A percentile compares a stretch with the other conserved stretches of the same genome.
Conservation (phyloP, 2,329 filamentous ascomycete genomes). For the Capronia coronata region DNA sequence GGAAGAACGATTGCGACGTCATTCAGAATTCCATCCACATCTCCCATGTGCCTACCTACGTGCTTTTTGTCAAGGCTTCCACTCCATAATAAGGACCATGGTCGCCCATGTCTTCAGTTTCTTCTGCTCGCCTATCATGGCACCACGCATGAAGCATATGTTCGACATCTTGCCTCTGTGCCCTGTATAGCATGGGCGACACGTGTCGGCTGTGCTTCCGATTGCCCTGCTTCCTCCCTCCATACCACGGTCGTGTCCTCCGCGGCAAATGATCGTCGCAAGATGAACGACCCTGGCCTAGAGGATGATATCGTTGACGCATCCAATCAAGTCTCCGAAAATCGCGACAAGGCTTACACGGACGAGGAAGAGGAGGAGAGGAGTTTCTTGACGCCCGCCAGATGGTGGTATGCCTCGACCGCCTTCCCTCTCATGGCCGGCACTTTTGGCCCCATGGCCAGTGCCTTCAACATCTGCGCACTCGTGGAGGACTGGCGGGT, state of each 20-base stretch:
- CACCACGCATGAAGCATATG: no score
- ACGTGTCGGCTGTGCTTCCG: background rate
- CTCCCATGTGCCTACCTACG: background rate
- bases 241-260: background rate
- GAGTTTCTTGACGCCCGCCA: slow-evolving; percentile 29
- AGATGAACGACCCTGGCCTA: slow-evolving; percentile 50
- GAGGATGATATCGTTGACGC: slow-evolving; percentile 45
- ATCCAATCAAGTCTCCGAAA: slow-evolving; percentile 41
- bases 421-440: slow-evolving; percentile 52
- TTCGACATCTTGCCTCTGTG: no score
- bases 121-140: no score
- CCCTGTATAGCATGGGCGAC: background rate
- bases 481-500: slow-evolving; percentile 53
- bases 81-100: no score
- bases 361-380: slow-evolving; percentile 24
- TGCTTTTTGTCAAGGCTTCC: no score
- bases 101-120: no score
- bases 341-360: slow-evolving; percentile 25
- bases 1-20: background rate
- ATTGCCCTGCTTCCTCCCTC: background rate
- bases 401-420: slow-evolving; percentile 58
- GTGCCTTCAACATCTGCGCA: slow-evolving; percentile 50
- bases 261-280: background rate
- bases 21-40: background rate
- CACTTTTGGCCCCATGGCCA: slow-evolving; percentile 52